A percentile compares a stretch with the other conserved stretches of the same genome.
phyloP scores from a whole-genome alignment of 306 rosid species.

The Rubus idaeus region DNA sequence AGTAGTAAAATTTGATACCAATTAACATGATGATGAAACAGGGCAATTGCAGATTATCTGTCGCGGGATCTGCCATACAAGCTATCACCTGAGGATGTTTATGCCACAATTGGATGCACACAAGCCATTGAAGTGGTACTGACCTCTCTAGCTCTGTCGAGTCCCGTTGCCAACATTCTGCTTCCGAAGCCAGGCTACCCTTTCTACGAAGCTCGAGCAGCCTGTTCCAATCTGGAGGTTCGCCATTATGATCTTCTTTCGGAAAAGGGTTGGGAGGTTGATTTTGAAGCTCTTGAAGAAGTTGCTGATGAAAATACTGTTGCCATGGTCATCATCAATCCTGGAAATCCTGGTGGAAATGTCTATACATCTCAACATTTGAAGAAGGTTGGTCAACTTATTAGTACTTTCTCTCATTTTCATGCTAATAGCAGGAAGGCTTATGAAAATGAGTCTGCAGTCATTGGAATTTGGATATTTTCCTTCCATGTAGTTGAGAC shows the following conservation, averaged over 20 bases:
- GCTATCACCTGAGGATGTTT: slow-evolving; percentile 27
- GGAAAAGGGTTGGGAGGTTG: slow-evolving; percentile 33
- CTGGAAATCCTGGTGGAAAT: slow-evolving; percentile 41
- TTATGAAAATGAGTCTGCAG: neutral
- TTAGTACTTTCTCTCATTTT: neutral
- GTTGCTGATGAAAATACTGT: slow-evolving; percentile 30
- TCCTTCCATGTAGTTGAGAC: neutral
- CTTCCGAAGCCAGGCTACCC: slow-evolving; percentile 35
- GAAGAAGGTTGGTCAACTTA: slow-evolving; percentile 19
- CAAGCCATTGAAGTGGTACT: slow-evolving; percentile 33
- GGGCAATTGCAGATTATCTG: slow-evolving; percentile 43
- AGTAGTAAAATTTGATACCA: neutral
- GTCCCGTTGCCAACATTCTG: slow-evolving; percentile 36
- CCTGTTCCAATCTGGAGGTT: slow-evolving; percentile 23
- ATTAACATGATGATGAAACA: slow-evolving; percentile 7
- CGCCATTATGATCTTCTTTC: slow-evolving; percentile 30
- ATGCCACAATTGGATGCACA: slow-evolving; percentile 27
- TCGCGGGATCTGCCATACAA: slow-evolving; percentile 28
- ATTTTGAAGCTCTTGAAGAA: slow-evolving; percentile 30
- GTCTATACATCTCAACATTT: slow-evolving; percentile 30
- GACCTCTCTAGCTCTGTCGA: slow-evolving; percentile 9
- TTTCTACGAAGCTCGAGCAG: slow-evolving; percentile 13
- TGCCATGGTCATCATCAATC: slow-evolving; percentile 37
- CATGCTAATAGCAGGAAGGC: neutral
- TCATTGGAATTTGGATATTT: too few relatives aligned